Evolutionary conservation across 192 early-diverging fungal species (phyloP).

Genomic region (Lobosporangium transversale): DNA sequence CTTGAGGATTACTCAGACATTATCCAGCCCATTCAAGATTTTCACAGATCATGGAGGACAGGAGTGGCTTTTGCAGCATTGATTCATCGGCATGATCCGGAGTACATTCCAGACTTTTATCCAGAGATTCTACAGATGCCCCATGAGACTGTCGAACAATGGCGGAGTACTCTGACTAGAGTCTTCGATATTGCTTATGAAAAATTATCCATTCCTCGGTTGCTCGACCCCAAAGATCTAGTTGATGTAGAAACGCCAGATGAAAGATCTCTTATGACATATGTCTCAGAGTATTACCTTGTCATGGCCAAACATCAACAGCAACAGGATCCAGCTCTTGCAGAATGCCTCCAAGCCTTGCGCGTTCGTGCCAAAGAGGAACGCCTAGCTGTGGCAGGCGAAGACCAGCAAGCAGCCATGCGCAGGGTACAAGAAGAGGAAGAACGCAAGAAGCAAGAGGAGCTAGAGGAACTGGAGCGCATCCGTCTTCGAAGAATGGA

Average conservation of each 20-base stretch:
- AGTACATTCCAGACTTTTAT: conserved; percentile 57
- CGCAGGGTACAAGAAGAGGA: conserved; percentile 28
- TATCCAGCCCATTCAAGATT: conserved; percentile 62
- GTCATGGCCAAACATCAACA: conserved; percentile 58
- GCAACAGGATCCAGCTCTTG: conserved; percentile 14
- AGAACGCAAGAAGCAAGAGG: conserved; percentile 30
- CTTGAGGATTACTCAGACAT: conserved; percentile 61
- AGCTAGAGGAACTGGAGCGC: conserved; percentile 44
- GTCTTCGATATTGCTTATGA: conserved; percentile 57
- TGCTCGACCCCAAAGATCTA: conserved; percentile 59
- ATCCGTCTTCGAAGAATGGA: conserved; percentile 44
- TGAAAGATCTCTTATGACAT: conserved; percentile 64
- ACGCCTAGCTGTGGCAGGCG: conserved; percentile 29
- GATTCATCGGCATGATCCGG: conserved; percentile 58
- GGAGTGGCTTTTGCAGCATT: conserved; percentile 62
- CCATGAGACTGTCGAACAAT: conserved; percentile 52
- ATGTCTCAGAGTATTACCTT: conserved; percentile 62
- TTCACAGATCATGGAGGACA: conserved; percentile 60
- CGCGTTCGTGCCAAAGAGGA: conserved; percentile 40
- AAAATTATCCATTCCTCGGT: conserved; percentile 52
- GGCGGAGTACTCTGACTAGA: conserved; percentile 34
- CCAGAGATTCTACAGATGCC: conserved; percentile 32
- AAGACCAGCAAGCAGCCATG: conserved; percentile 14
- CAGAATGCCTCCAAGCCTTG: conserved; percentile 18
- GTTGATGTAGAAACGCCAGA: conserved; percentile 62